phyloP scores from a whole-genome alignment of 495 filamentous ascomycete species.

The Penicillium coffeae region DNA sequence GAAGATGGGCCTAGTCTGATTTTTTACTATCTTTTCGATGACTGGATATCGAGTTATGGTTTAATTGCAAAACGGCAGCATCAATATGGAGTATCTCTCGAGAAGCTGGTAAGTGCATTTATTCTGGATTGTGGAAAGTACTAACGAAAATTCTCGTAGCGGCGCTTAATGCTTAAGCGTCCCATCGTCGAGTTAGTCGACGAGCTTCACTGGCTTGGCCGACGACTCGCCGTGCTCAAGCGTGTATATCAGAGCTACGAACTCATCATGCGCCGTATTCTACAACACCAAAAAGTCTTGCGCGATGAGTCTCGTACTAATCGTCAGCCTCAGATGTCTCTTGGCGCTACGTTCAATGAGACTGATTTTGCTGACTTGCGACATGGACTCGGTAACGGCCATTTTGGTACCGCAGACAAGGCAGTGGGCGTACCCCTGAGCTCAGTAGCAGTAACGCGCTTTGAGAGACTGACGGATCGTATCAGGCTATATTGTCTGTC shows the following conservation, averaged over 20 bases:
- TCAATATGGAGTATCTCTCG: slow-evolving; percentile 55
- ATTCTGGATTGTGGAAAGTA: neutral
- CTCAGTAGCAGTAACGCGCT: slow-evolving; percentile 64
- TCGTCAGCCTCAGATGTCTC: slow-evolving; percentile 16
- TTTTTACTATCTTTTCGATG: slow-evolving; percentile 86
- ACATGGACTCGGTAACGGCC: slow-evolving; percentile 24
- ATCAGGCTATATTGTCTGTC: slow-evolving; percentile 76
- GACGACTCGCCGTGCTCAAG: slow-evolving; percentile 63
- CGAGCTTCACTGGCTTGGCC: slow-evolving; percentile 67
- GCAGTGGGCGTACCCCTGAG: slow-evolving; percentile 57
- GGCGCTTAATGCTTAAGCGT: slow-evolving; percentile 54
- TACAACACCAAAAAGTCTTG: slow-evolving; percentile 51
- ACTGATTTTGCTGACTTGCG: slow-evolving; percentile 26
- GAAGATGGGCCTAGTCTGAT: slow-evolving; percentile 70
- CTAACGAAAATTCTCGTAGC: slow-evolving; percentile 28
- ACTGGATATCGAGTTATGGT: slow-evolving; percentile 69
- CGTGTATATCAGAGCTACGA: slow-evolving; percentile 77
- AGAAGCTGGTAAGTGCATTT: slow-evolving; percentile 47
- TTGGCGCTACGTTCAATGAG: slow-evolving; percentile 27
- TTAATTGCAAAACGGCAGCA: slow-evolving; percentile 59
- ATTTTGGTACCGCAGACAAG: slow-evolving; percentile 22
- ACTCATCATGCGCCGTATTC: slow-evolving; percentile 68
- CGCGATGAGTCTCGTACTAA: slow-evolving; percentile 30
- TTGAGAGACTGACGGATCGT: slow-evolving; percentile 71
- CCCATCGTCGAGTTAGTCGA: slow-evolving; percentile 62